These are phyloP conservation scores for Hypoxylon fuscum DNA, from an alignment of 495 filamentous ascomycete genomes.

Conservation along the genomic window DNA sequence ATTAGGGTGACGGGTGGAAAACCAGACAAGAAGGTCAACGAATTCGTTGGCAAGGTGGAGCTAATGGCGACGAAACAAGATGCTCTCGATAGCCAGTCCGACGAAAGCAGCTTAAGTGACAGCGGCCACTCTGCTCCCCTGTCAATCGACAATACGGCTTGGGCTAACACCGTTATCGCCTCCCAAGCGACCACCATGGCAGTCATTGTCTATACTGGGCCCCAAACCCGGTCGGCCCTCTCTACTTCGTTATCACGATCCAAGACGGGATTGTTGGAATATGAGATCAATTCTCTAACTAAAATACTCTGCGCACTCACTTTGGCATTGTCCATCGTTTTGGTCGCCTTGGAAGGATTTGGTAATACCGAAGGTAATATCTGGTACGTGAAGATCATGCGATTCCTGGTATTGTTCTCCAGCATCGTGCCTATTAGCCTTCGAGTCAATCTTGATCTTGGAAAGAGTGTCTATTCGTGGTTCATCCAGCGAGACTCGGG, in stretches of 20 bases:
- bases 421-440: constrained; percentile 98
- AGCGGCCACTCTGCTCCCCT: constrained; percentile 70
- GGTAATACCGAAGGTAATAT: constrained; percentile 66
- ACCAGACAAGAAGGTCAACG: constrained; percentile 90
- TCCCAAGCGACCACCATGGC: constrained; percentile 88
- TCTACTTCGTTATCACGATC: constrained; percentile 91
- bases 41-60: constrained; percentile 88
- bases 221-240: constrained; percentile 91
- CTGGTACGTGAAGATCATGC: constrained; percentile 96
- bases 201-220: constrained; percentile 91
- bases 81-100: constrained; percentile 45
- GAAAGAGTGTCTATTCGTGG: constrained; percentile 93
- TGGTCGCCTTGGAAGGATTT: constrained; percentile 90
- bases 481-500: constrained; percentile 93
- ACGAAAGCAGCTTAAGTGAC: constrained; percentile 34
- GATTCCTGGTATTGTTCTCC: constrained; percentile 97
- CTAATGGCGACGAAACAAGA: constrained; percentile 56
- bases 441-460: constrained; percentile 95
- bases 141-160: constrained; percentile 96
- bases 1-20: constrained; percentile 84
- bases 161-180: constrained; percentile 97
- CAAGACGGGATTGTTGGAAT: constrained; percentile 91
- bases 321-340: constrained; percentile 80
- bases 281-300: constrained; percentile 97
- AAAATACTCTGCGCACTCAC: constrained; percentile 95